Evolutionary conservation across 1,284 basidiomycete species (phyloP).

Genomic region (Vanrija sp.): DNA sequence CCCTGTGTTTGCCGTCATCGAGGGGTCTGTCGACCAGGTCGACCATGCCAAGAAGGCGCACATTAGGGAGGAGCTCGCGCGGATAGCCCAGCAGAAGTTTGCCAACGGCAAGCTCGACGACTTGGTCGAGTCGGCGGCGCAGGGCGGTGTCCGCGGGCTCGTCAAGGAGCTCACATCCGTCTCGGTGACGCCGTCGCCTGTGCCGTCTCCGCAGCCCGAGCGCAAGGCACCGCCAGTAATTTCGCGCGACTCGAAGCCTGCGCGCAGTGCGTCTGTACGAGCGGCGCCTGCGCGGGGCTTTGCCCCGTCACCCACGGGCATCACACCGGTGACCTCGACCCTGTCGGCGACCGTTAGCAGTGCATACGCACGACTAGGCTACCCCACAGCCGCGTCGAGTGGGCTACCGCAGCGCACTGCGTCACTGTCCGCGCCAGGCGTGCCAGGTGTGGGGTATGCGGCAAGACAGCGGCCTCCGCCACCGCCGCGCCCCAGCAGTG

Average conservation of each 20-base stretch:
- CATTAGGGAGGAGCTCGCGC: conserved; percentile 4
- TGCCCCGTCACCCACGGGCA: background rate
- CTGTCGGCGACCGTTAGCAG: background rate
- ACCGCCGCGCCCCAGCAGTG: too few species aligned
- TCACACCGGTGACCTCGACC: too few species aligned
- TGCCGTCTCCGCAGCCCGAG: background rate
- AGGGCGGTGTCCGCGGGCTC: conserved; percentile 21
- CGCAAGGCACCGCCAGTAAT: conserved; percentile 8
- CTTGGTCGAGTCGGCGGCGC: conserved; percentile 10
- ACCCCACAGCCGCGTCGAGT: conserved; percentile 9
- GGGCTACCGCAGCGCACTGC: background rate
- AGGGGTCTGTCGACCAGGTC: conserved; percentile 69
- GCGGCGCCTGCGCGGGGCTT: background rate
- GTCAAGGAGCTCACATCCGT: conserved; percentile 21
- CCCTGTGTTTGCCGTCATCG: conserved; percentile 85
- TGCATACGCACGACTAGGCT: conserved; percentile 10
- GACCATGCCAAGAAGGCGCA: conserved; percentile 66
- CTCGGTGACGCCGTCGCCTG: conserved; percentile 3
- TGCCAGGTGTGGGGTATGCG: too few species aligned
- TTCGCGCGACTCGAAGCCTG: conserved; percentile 11
- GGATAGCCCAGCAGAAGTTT: conserved; percentile 5
- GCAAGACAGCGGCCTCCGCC: too few species aligned
- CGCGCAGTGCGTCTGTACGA: background rate
- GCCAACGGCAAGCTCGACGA: conserved; percentile 10
- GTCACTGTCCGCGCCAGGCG: too few species aligned